Conservation (phyloP, 805 yeast genomes). For the Candida chilensis region DNA sequence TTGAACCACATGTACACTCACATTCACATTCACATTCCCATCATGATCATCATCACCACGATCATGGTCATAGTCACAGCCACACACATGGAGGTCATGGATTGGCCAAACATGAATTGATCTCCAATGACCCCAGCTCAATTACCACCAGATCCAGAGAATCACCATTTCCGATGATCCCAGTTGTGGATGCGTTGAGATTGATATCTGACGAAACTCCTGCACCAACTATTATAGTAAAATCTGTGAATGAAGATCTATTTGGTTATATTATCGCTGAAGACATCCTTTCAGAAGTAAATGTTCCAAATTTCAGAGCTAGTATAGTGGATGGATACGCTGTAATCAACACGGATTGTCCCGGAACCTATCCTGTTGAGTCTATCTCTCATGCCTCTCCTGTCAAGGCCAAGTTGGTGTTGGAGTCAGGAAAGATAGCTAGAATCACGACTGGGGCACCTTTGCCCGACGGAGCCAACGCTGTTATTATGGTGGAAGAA, state of each 20-base stretch:
- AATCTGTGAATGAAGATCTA: constrained; percentile 16
- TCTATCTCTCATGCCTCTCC: constrained; percentile 32
- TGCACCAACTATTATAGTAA: constrained; percentile 8
- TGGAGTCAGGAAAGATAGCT: constrained; percentile 25
- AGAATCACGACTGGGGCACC: constrained; percentile 52
- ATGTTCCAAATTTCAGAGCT: constrained; percentile 42
- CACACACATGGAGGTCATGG: constrained; percentile 11
- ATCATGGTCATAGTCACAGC: constrained; percentile 5
- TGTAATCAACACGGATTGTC: constrained; percentile 32
- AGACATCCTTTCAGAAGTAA: constrained; percentile 23
- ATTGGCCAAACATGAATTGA: constrained; percentile 24
- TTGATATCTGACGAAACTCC: constrained; percentile 23
- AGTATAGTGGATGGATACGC: constrained; percentile 53
- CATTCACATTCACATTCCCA: constrained; percentile 3
- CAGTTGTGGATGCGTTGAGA: constrained; percentile 27
- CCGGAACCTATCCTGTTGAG: constrained; percentile 31
- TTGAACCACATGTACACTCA: constrained; percentile 6
- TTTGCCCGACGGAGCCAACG: constrained; percentile 41
- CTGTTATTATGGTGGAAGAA: constrained; percentile 47
- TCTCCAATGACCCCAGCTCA: constrained; percentile 28
- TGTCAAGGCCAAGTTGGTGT: constrained; percentile 5
- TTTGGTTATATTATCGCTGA: constrained; percentile 32
- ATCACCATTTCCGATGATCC: constrained; percentile 40
- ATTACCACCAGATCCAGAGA: constrained; percentile 31
- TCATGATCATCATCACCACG: constrained; percentile 4